Evolutionary conservation across 306 rosid genomes (phyloP).

Genomic region (Prunus padus): DNA sequence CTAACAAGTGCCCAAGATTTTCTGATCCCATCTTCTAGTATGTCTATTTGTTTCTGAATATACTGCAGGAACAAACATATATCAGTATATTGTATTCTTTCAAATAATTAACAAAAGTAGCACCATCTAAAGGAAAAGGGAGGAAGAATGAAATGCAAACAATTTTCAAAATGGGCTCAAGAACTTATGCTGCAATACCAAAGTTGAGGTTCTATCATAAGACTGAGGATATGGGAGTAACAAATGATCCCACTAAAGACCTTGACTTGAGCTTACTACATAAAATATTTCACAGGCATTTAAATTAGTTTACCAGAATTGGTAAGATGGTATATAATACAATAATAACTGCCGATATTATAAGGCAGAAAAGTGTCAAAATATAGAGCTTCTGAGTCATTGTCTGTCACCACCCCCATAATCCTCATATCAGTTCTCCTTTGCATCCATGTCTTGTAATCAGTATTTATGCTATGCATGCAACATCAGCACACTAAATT

Average conservation of each 20-base stretch:
- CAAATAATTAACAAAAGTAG: background rate
- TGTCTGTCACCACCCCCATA: background rate
- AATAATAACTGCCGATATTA: background rate
- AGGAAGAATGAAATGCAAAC: background rate
- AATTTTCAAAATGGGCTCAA: background rate
- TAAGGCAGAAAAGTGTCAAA: too few relatives aligned
- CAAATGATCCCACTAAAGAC: background rate
- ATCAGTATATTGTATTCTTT: background rate
- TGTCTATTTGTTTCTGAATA: conserved; percentile 43
- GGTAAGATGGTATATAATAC: background rate
- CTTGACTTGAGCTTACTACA: background rate
- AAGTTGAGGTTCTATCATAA: background rate
- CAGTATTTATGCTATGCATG: background rate
- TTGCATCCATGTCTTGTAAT: background rate
- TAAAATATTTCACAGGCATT: background rate
- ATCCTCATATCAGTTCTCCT: background rate
- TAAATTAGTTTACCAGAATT: background rate
- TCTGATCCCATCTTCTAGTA: conserved; percentile 47
- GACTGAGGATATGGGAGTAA: background rate
- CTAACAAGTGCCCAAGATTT: conserved; percentile 45
- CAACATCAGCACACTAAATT: background rate
- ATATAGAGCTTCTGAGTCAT: background rate
- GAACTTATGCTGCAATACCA: background rate
- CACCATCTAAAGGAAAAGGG: background rate
- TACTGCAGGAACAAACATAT: conserved; percentile 40